Evolutionary conservation across 1,284 basidiomycete species (phyloP).

Genomic region (Austroboletus rostrupii): DNA sequence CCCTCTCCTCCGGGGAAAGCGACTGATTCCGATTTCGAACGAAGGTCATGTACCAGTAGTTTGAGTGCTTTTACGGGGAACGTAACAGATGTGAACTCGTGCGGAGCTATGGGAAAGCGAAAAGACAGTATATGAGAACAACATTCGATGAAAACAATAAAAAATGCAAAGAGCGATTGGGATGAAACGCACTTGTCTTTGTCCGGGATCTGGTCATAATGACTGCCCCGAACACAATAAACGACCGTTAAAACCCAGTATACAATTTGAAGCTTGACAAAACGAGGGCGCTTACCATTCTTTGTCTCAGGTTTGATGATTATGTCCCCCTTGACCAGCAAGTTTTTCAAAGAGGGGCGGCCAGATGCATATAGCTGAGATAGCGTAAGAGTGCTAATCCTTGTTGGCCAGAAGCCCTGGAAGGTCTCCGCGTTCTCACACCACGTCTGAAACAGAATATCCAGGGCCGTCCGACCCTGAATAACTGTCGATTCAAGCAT

Average conservation of each 20-base stretch:
- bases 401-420: constrained; percentile 90
- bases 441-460: constrained; percentile 86
- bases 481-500: constrained; percentile 66
- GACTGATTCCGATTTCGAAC: constrained; percentile 66
- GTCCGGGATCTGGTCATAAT: constrained; percentile 95
- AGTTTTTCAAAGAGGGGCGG: constrained; percentile 57
- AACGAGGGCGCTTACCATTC: constrained; percentile 55
- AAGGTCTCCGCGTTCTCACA: constrained; percentile 92
- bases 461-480: constrained; percentile 61
- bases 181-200: constrained; percentile 63
- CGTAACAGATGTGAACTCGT: constrained; percentile 79
- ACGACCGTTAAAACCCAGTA: constrained; percentile 15
- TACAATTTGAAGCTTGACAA: constrained; percentile 1
- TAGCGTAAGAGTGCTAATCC: constrained; percentile 81
- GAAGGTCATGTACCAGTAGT: constrained; percentile 80
- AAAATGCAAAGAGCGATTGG: constrained; percentile 8
- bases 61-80: constrained; percentile 93
- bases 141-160: constrained; percentile 7
- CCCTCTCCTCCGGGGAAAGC: constrained; percentile 53
- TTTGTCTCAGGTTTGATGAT: constrained; percentile 77
- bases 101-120: constrained; percentile 55
- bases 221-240: constrained; percentile 44
- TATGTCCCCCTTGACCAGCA: constrained; percentile 90
- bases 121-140: constrained; percentile 11
- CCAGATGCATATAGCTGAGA: constrained; percentile 71